Conservation (phyloP, 441 rosid species). For the Gossypium laxum region DNA sequence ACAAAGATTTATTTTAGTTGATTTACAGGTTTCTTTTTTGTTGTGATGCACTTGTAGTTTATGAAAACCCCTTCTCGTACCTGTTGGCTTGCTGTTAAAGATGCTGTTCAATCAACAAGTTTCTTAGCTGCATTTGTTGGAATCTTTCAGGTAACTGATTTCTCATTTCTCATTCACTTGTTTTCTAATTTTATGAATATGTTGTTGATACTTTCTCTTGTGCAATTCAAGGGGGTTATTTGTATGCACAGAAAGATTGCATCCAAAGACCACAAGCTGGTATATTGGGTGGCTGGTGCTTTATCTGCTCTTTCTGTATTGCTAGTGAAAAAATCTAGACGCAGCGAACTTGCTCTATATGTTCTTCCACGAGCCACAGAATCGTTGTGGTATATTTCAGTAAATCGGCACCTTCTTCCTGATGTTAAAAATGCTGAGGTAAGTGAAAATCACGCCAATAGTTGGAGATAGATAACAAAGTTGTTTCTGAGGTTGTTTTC, state of each 20-base stretch:
- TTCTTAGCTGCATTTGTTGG: conserved; percentile 97
- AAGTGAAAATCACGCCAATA: conserved; percentile 10
- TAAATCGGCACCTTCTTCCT: conserved; percentile 84
- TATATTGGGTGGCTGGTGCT: conserved; percentile 90
- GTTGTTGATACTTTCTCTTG: conserved; percentile 19
- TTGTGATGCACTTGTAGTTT: conserved; percentile 39
- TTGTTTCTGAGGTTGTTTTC: background rate
- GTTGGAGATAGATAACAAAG: background rate
- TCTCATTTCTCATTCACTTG: background rate
- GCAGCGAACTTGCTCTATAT: conserved; percentile 87
- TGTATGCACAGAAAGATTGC: conserved; percentile 82
- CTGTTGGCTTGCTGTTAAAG: conserved; percentile 78
- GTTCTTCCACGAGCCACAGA: conserved; percentile 97
- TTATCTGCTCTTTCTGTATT: conserved; percentile 76
- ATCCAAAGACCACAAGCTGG: conserved; percentile 81
- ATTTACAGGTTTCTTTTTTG: background rate
- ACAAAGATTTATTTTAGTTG: background rate
- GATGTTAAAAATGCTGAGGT: conserved; percentile 86
- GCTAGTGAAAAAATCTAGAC: conserved; percentile 82
- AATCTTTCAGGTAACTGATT: conserved; percentile 66
- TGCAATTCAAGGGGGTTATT: conserved; percentile 53
- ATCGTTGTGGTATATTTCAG: conserved; percentile 83
- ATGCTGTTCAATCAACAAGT: conserved; percentile 76
- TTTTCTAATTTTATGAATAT: background rate
- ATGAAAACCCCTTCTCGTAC: conserved; percentile 85